Percentiles rank a stretch among this genome's conserved stretches.
Conservation (phyloP, 768 basidiomycete species). For the Pulveroboletus sp. region DNA sequence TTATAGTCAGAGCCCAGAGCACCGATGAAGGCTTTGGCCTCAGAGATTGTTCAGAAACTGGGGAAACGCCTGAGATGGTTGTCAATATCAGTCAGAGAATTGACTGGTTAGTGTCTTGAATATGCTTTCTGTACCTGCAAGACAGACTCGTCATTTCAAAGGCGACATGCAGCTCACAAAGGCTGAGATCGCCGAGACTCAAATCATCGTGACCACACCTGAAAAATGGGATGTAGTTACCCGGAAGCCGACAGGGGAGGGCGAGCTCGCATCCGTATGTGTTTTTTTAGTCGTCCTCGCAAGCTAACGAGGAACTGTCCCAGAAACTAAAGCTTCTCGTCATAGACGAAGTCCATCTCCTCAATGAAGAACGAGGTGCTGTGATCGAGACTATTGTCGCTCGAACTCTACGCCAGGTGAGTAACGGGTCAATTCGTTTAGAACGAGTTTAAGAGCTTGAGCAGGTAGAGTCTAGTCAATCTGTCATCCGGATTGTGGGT, state of each 20-base stretch:
- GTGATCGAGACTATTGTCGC: conserved; percentile 99
- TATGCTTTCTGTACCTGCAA: neutral
- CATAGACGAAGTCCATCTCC: conserved; percentile 94
- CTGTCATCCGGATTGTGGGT: conserved; percentile 92
- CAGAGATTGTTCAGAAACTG: conserved; percentile 92
- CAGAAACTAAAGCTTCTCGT: conserved; percentile 92
- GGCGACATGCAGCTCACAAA: conserved; percentile 97
- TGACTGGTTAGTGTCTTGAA: conserved; percentile 61
- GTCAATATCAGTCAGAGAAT: conserved; percentile 77
- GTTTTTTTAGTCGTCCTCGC: neutral
- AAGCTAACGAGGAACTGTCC: neutral
- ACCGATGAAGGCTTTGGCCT: conserved; percentile 96
- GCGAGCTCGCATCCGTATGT: conserved; percentile 87
- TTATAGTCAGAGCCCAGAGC: conserved; percentile 47
- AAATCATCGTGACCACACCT: conserved; percentile 97
- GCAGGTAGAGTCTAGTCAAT: conserved; percentile 94
- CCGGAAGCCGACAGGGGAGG: conserved; percentile 93
- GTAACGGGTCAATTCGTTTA: conserved; percentile 1
- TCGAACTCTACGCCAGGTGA: conserved; percentile 82
- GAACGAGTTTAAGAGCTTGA: neutral
- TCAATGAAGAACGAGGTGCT: conserved; percentile 97
- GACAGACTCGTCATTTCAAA: conserved; percentile 9
- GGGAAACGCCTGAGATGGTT: conserved; percentile 89
- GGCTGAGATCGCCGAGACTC: conserved; percentile 89
- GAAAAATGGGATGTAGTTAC: conserved; percentile 99